Base-by-base conservation (phyloP, 495 filamentous ascomycete species). In the Ramalina intermedia region DNA sequence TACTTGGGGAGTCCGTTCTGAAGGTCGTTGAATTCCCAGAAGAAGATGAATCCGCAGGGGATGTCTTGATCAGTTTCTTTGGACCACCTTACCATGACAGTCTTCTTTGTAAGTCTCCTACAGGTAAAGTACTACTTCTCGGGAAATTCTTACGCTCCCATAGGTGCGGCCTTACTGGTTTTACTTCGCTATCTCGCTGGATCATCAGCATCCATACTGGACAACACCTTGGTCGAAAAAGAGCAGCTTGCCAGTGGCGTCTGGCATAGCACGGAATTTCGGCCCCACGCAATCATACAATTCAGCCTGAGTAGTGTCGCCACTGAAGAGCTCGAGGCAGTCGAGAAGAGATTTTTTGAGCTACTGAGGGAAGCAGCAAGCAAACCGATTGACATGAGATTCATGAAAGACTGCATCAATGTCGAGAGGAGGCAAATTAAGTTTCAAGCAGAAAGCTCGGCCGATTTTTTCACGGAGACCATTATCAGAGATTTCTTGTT, bases 401-500 rank as follows among this genome's bases (percentile, higher is more conserved):
- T 96, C 58, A 71, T 99, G 59, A 71, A 73, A 37, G 88, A 96
- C 58, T 94, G 88, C 58, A 75, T 96, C 33, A 74, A 74, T 50
- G 74, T 89, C 37, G 82, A 88, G 61, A 72, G 74, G 46, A 79
- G 87, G 35, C 81, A 85, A 53, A 71, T 83, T 58, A 90, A 85
- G 58, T 87, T 83, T 50, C 73, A 81, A 4, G 79, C 81, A 5
- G 91, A 99, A 62, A 76, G 69, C 38, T 82, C 80, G 14, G 80
- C 79, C 33, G 69, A 77, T 12, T 84, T 82, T 29, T 91, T 87
- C 60, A 79, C 85, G 1, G 82, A 74, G 48, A 80, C 82, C 37
- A 78, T 95, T 38, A 91, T 96, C 55, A 82, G 78, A 13, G 89
- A 96, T 56, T 91, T 93, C 64, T 70, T 96, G 24, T 99, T 87